Percentiles rank a stretch among this genome's conserved stretches.
Evolutionary conservation across 108 stramenopile genomes (phyloP).

Genomic region (Nannochloropsis oceanica): DNA sequence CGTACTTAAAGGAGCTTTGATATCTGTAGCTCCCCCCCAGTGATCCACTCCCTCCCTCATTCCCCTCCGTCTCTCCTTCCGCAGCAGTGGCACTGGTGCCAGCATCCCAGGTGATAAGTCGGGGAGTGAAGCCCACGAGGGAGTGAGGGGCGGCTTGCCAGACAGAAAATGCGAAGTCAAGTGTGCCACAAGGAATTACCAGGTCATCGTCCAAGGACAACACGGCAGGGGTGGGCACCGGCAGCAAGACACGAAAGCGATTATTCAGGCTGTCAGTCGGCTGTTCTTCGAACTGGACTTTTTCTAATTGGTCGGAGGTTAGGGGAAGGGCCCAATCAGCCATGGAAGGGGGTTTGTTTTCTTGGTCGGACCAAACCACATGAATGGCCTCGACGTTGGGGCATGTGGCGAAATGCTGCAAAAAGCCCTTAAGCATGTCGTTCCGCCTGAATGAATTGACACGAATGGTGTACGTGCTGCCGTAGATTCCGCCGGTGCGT

Average conservation of each 20-base stretch:
- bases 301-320: not conserved
- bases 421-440: slow-evolving; percentile 23
- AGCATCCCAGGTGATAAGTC: slow-evolving; percentile 21
- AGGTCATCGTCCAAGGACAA: slow-evolving; percentile 38
- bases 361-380: slow-evolving; percentile 38
- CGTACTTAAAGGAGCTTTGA: slow-evolving; percentile 19
- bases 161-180: slow-evolving; percentile 5
- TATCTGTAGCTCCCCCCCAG: not conserved
- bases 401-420: slow-evolving; percentile 23
- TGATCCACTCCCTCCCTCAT: not conserved
- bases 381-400: slow-evolving; percentile 15
- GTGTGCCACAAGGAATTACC: slow-evolving; percentile 18
- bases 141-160: slow-evolving; percentile 13
- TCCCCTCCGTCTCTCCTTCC: not conserved
- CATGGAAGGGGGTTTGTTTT: slow-evolving; percentile 16
- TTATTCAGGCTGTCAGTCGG: slow-evolving; percentile 33
- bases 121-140: slow-evolving; percentile 35
- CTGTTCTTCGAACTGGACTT: slow-evolving; percentile 28
- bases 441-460: slow-evolving; percentile 33
- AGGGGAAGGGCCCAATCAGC: not conserved
- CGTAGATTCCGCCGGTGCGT: not conserved
- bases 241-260: slow-evolving; percentile 14
- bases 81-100: not conserved
- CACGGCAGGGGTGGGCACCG: slow-evolving; percentile 16
- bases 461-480: not conserved